phyloP scores from a whole-genome alignment of 805 yeast genomes.

The Pichia pseudocactophila region DNA sequence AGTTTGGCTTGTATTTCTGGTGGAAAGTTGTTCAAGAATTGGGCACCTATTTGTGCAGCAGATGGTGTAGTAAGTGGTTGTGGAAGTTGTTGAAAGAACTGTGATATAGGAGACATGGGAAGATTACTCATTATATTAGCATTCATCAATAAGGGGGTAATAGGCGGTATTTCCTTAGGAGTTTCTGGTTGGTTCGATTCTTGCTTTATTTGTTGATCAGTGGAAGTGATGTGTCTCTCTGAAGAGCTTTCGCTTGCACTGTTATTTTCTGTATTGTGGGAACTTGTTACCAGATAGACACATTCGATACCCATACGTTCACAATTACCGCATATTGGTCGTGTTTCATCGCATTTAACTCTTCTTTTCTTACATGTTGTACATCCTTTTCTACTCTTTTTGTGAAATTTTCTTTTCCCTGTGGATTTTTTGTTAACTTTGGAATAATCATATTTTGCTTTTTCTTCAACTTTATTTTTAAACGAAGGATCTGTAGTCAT shows the following conservation, averaged over 20 bases:
- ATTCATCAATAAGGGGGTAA: conserved; percentile 4
- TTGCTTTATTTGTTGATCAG: conserved; percentile 2
- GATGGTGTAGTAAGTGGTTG: conserved; percentile 9
- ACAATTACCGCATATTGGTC: conserved; percentile 76
- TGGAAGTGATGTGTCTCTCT: not conserved
- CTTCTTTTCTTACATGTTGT: conserved; percentile 80
- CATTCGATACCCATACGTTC: conserved; percentile 71
- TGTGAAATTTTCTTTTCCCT: conserved; percentile 81
- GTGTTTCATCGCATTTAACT: conserved; percentile 86
- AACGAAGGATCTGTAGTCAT: conserved; percentile 1
- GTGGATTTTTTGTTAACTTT: conserved; percentile 34
- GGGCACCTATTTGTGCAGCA: conserved; percentile 10
- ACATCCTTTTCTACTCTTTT: conserved; percentile 84
- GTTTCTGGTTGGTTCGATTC: conserved; percentile 1
- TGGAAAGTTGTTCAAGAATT: conserved; percentile 11
- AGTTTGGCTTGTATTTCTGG: conserved; percentile 12
- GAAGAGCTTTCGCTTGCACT: not conserved
- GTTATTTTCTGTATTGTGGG: not conserved
- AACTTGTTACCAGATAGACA: conserved; percentile 33
- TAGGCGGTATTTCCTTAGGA: not conserved
- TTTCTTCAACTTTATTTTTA: not conserved
- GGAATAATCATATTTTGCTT: conserved; percentile 7
- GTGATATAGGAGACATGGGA: conserved; percentile 11
- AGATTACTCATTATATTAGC: not conserved
- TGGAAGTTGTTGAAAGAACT: conserved; percentile 9